Percentiles rank a stretch among this genome's conserved stretches.
phyloP scores from a whole-genome alignment of 2,329 filamentous ascomycete genomes.

The Anthostomella pinea region DNA sequence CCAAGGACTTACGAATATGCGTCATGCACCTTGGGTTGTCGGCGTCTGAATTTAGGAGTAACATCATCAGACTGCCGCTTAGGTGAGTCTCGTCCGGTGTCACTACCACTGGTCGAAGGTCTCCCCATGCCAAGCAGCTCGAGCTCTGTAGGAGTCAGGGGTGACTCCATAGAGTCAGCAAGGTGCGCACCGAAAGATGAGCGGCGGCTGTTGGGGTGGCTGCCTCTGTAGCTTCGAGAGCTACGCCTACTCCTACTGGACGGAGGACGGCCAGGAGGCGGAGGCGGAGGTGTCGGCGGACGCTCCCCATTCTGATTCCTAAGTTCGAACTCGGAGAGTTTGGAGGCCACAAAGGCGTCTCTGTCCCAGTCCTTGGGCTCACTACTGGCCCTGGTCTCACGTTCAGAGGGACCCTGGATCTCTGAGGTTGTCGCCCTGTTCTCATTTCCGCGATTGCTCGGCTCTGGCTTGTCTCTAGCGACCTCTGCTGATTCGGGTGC shows the following conservation, averaged over 20 bases:
- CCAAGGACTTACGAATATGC: slow-evolving; percentile 31
- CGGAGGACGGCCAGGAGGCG: slow-evolving; percentile 3
- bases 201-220: slow-evolving; percentile 16
- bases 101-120: slow-evolving; percentile 20
- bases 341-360: too few relatives aligned
- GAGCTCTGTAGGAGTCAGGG: slow-evolving; percentile 29
- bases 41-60: slow-evolving; percentile 19
- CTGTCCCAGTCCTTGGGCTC: too few relatives aligned
- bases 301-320: too few relatives aligned
- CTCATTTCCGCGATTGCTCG: too few relatives aligned
- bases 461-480: too few relatives aligned
- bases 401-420: too few relatives aligned
- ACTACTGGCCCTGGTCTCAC: too few relatives aligned
- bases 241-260: slow-evolving; percentile 8
- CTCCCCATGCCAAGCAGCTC: slow-evolving; percentile 28
- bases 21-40: slow-evolving; percentile 21
- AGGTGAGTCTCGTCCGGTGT: slow-evolving; percentile 20
- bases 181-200: slow-evolving; percentile 17
- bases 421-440: too few relatives aligned
- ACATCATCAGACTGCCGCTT: slow-evolving; percentile 16
- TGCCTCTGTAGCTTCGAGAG: slow-evolving; percentile 6
- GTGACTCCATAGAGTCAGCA: slow-evolving; percentile 20
- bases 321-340: too few relatives aligned
- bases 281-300: slow-evolving; percentile 8
- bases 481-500: slow-evolving; percentile 2